Conservation (phyloP, 805 yeast genomes). For the Grigorovia jiainica region DNA sequence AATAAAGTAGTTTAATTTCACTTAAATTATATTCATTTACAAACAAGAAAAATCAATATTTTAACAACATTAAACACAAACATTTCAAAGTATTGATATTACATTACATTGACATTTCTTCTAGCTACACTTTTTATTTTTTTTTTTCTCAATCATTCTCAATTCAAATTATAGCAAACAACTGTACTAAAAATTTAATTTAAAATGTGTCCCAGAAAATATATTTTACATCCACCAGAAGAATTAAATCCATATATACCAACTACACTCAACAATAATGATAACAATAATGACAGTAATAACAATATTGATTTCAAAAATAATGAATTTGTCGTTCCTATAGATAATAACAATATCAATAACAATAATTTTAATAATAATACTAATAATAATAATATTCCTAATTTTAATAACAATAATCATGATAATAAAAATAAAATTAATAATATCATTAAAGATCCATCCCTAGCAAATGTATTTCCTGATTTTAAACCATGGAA, state of each 20-base stretch:
- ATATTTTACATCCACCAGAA: slow-evolving; percentile 26
- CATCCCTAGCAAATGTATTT: slow-evolving; percentile 14
- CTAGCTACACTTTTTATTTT: too few species aligned
- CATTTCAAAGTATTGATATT: too few species aligned
- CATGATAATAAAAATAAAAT: too few species aligned
- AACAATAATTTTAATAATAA: neutral
- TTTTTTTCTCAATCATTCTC: neutral
- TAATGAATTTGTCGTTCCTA: neutral
- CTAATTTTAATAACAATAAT: neutral
- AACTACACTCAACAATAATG: too few species aligned
- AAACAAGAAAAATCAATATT: too few species aligned
- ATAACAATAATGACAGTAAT: neutral
- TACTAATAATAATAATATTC: neutral
- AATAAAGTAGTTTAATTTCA: too few species aligned
- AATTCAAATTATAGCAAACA: neutral
- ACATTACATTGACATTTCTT: too few species aligned
- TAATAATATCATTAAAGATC: too few species aligned
- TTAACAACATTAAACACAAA: too few species aligned
- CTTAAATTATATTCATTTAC: too few species aligned
- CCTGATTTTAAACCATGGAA: slow-evolving; percentile 31
- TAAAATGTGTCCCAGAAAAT: slow-evolving; percentile 17
- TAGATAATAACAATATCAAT: neutral
- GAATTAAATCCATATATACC: slow-evolving; percentile 23
- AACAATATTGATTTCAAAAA: slow-evolving; percentile 1
- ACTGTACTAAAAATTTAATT: neutral